Evolutionary conservation across 1,284 basidiomycete species (phyloP), one percentile per base, ranked within the genome.

Genomic region (Trichosporon asahii): DNA sequence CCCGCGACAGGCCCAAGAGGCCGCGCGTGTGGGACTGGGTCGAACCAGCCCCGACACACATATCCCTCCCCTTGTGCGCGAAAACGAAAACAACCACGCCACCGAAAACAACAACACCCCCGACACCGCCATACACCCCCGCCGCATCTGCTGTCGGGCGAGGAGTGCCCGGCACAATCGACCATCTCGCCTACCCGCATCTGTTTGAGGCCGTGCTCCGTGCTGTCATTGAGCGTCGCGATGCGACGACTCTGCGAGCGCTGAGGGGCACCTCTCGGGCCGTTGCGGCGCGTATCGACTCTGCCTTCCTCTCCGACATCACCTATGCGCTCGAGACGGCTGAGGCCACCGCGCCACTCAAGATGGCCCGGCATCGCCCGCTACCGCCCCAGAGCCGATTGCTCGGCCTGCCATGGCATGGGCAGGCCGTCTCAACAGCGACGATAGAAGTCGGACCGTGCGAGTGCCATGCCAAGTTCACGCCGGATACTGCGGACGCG

Each of bases 251-350:
- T 3, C 57, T 61, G 15, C 29, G 57, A 2, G 57, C 57, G 15
- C 29, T 61, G 14, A 15, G 57, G 18, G 57, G 21, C 3, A 61
- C 57, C 6, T n/a, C 27, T 31, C 57, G 29, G 27, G 18, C 57
- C 1, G 18, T 61, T 2, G 27, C 27, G 2, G 27, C 27, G 12
- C 5, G 27, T 2, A 31, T 61, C 57, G 57, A 61, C 29, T 4
- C 15, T 18, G 27, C 29, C 29, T 61, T 61, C 57, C 57, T 61
- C 27, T 33, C 57, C 29, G 57, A 61, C 57, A 61, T 61, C 57
- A 31, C 14, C 3, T 61, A 33, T 18, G 15, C 27, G 3, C 27
- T 61, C 5, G 27, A 14, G 29, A 29, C 29, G 21, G 29, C 15
- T 6, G 57, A 61, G 18, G 57, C 12, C 2, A 5, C 27, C 7